A percentile compares a stretch with the other conserved stretches of the same genome.
phyloP scores from a whole-genome alignment of 2,329 filamentous ascomycete genomes.

The Neofusicoccum laricinum region DNA sequence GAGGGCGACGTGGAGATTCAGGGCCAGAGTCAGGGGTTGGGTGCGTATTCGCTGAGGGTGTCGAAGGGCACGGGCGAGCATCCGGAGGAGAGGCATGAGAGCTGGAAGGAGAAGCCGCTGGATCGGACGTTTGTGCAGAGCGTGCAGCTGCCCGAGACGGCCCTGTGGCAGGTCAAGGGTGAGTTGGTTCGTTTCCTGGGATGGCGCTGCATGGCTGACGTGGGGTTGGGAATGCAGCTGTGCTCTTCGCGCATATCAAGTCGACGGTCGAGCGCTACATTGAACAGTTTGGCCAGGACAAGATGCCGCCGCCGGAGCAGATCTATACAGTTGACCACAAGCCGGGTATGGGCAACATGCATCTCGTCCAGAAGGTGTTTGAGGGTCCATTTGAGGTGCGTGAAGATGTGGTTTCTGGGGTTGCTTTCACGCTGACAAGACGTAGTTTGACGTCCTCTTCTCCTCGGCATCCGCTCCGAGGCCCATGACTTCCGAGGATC shows the following conservation, averaged over 20 bases:
- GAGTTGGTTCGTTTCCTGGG: conserved; percentile 23
- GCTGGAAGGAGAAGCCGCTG: conserved; percentile 66
- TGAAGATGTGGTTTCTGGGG: background rate
- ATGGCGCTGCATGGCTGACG: background rate
- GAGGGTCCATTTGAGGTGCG: conserved; percentile 73
- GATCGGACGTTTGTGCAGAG: conserved; percentile 76
- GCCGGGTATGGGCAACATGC: conserved; percentile 72
- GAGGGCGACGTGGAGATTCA: conserved; percentile 64
- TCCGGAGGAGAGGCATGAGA: conserved; percentile 58
- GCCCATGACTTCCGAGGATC: conserved; percentile 56
- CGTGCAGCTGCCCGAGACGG: conserved; percentile 61
- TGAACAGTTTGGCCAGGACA: conserved; percentile 58
- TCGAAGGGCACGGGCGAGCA: conserved; percentile 67
- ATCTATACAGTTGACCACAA: conserved; percentile 74
- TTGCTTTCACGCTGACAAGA: conserved; percentile 30
- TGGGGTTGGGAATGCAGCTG: conserved; percentile 31
- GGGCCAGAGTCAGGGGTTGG: conserved; percentile 69
- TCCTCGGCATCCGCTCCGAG: conserved; percentile 68
- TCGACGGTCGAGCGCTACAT: conserved; percentile 59
- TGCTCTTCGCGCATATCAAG: conserved; percentile 64
- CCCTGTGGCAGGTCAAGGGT: conserved; percentile 80
- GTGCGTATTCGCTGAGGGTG: conserved; percentile 74
- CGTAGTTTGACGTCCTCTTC: conserved; percentile 84
- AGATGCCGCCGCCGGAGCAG: conserved; percentile 78
- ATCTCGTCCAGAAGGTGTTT: conserved; percentile 89